Evolutionary conservation across 192 early-diverging fungal genomes (phyloP).

Genomic region (Rhizophagus sp.): DNA sequence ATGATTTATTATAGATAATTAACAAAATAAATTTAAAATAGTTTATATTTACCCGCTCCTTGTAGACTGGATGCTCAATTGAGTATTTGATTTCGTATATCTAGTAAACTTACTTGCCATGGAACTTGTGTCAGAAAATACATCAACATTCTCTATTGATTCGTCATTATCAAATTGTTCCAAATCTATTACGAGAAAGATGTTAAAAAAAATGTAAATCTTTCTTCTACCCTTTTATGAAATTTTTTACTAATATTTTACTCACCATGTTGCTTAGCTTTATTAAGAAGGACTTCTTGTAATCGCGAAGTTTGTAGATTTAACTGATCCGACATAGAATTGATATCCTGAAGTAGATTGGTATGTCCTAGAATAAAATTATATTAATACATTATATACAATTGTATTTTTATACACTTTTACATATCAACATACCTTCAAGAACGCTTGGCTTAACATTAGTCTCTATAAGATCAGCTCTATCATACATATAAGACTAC

Average conservation of each 20-base stretch:
- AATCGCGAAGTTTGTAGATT: conserved; percentile 61
- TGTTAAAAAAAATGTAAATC: background rate
- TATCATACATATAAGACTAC: conserved; percentile 54
- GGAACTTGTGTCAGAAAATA: conserved; percentile 94
- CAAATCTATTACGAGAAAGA: background rate
- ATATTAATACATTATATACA: background rate
- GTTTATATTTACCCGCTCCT: conserved; percentile 28
- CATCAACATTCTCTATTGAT: conserved; percentile 83
- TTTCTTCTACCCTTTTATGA: background rate
- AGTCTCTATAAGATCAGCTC: conserved; percentile 75
- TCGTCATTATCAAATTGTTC: conserved; percentile 47
- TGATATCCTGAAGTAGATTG: conserved; percentile 64
- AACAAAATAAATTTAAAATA: background rate
- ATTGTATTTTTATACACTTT: conserved; percentile 24
- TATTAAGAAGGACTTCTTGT: conserved; percentile 44
- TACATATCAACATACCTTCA: conserved; percentile 41
- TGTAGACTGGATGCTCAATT: conserved; percentile 58
- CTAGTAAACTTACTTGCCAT: conserved; percentile 88
- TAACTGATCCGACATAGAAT: conserved; percentile 63
- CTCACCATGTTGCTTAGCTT: conserved; percentile 25
- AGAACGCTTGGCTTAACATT: conserved; percentile 67
- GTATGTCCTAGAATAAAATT: conserved; percentile 36
- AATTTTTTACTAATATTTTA: background rate
- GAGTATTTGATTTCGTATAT: conserved; percentile 66
- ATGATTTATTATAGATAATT: conserved; percentile 2